Evolutionary conservation across 768 basidiomycete genomes (phyloP), one percentile per base, ranked within the genome.

Genomic region (Russula ochroleuca): DNA sequence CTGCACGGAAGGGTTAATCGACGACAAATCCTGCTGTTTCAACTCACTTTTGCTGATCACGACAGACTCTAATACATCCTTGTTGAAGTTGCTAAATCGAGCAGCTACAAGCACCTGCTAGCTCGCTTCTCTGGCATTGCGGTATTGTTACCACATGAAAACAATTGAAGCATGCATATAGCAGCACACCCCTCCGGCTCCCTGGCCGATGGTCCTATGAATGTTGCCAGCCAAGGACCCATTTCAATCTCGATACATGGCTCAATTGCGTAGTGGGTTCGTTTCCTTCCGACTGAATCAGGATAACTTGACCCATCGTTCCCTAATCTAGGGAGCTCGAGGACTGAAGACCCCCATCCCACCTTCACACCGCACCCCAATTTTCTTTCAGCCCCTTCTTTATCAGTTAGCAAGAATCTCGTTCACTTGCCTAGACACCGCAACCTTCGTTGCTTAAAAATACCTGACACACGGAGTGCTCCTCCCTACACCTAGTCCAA

Each of bases 271-370:
- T 51, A 17, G 15, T 48, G 15, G 25, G 25, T 5, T 28, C 41
- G 25, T 28, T 48, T 45, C 51, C 19, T 38, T 59, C 51, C 25
- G 5, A 48, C 43, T 23, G n/a, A 40, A 48, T 48, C 43, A 47
- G n/a, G 51, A 40, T 43, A 41, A 9, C 15, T 25, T 9, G 50
- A 25, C 28, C n/a, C 11, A 55, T 49, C 9, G 47, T 64, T 59
- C 52, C 63, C 63, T 59, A 60, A 64, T 64, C 33, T 21, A 43
- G 51, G 19, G 35, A 17, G 37, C 45, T 35, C 28, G 45, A 15
- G 25, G 35, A 33, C 50, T 21, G 47, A 47, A 23, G 11, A 60
- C 63, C 21, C 28, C 40, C 21, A 15, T 19, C 31, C 19, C 48
- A 31, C 50, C 53, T 56, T 38, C 40, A 52, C 53, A n/a, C 5